Evolutionary conservation across 2,329 filamentous ascomycete genomes (phyloP).

Genomic region (Hymenoscyphus repandus): DNA sequence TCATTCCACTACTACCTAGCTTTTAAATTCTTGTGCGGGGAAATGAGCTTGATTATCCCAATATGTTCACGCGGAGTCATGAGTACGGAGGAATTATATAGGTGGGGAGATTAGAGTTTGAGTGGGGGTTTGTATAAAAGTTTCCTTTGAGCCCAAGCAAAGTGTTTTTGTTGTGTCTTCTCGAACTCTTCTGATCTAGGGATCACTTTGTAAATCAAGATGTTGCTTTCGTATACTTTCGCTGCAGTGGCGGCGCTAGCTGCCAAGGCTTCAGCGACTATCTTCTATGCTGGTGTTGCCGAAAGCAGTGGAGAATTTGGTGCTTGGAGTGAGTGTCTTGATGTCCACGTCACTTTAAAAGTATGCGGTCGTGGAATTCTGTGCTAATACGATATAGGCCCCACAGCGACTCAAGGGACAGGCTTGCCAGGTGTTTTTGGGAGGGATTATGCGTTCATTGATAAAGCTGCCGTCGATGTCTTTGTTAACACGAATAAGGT

Average conservation of each 20-base stretch:
- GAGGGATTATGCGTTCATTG: conserved; percentile 46
- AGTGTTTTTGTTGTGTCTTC: background rate
- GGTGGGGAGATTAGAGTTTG: too few species aligned
- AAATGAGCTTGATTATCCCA: too few species aligned
- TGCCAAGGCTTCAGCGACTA: conserved; percentile 33
- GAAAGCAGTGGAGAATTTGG: conserved; percentile 44
- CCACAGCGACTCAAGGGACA: conserved; percentile 32
- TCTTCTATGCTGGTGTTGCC: conserved; percentile 44
- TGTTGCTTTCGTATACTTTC: conserved; percentile 16
- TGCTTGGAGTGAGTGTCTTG: conserved; percentile 32
- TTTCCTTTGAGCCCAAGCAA: too few species aligned
- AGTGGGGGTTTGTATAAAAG: too few species aligned
- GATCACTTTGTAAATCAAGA: conserved; percentile 1
- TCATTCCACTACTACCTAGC: background rate
- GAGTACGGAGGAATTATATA: too few species aligned
- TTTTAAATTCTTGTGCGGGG: background rate
- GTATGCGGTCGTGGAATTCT: background rate
- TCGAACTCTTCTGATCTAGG: background rate
- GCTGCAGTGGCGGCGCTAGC: conserved; percentile 15
- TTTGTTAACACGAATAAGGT: conserved; percentile 42
- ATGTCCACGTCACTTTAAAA: background rate
- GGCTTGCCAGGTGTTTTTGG: conserved; percentile 46
- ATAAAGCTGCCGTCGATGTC: conserved; percentile 39
- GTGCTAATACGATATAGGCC: conserved; percentile 7
- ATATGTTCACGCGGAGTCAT: too few species aligned